Conservation (phyloP, 768 basidiomycete species). For the Boletus rex-veris region DNA sequence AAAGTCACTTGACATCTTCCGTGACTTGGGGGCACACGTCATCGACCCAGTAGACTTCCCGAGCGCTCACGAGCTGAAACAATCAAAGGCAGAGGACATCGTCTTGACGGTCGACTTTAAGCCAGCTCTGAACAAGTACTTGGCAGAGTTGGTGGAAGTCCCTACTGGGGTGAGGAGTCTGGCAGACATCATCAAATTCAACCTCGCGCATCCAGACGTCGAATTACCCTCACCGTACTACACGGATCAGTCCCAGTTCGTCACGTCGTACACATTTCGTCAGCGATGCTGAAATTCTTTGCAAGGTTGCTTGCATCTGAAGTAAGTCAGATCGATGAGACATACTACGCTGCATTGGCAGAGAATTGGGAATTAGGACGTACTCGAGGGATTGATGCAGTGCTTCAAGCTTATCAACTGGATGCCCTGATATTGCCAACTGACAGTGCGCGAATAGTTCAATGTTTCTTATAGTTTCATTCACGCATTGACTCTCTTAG, state of each 20-base stretch:
- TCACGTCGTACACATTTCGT: background rate
- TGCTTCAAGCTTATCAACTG: conserved; percentile 41
- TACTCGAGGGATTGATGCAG: conserved; percentile 53
- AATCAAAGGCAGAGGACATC: conserved; percentile 50
- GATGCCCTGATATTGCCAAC: conserved; percentile 54
- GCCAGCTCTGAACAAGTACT: conserved; percentile 44
- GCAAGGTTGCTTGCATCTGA: conserved; percentile 24
- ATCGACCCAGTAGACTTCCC: conserved; percentile 65
- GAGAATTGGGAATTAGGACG: conserved; percentile 48
- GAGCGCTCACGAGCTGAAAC: conserved; percentile 44
- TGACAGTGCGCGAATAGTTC: conserved; percentile 24
- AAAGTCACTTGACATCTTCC: conserved; percentile 36
- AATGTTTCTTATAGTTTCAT: background rate
- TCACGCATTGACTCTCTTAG: conserved; percentile 4
- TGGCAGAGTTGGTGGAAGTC: conserved; percentile 44
- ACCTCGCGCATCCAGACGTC: conserved; percentile 46
- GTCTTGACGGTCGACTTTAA: conserved; percentile 60
- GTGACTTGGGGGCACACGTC: conserved; percentile 41
- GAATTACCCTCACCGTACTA: conserved; percentile 41
- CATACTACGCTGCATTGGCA: conserved; percentile 44
- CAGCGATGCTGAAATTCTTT: conserved; percentile 3
- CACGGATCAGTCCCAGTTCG: conserved; percentile 35
- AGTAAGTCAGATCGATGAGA: conserved; percentile 34
- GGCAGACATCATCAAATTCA: conserved; percentile 57
- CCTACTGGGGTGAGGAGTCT: conserved; percentile 58